Percentiles rank a stretch among this genome's conserved stretches.
Conservation (phyloP, 2,329 filamentous ascomycete species). For the Aspergillus nomiae region DNA sequence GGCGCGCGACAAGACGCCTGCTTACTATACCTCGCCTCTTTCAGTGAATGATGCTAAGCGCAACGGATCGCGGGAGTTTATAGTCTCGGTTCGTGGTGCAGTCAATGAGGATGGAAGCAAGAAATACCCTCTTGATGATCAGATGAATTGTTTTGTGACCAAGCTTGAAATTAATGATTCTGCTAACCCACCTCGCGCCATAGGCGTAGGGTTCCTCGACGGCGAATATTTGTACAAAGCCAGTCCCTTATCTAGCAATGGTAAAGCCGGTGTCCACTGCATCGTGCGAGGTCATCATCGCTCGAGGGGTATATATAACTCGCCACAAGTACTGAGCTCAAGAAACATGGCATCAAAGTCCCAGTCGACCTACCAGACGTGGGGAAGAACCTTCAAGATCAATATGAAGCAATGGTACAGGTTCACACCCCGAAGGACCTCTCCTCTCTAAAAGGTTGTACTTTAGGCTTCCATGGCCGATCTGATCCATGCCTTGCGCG, state of each 20-base stretch:
- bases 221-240: conserved; percentile 52
- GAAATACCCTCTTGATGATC: conserved; percentile 59
- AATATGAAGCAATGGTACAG: conserved; percentile 37
- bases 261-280: conserved; percentile 26
- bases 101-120: conserved; percentile 27
- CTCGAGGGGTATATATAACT: conserved; percentile 63
- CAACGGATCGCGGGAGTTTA: conserved; percentile 46
- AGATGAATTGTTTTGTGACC: conserved; percentile 51
- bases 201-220: conserved; percentile 53
- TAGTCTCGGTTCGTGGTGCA: conserved; percentile 28
- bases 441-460: conserved; percentile 34
- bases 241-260: conserved; percentile 38
- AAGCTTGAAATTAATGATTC: conserved; percentile 48
- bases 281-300: conserved; percentile 49
- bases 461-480: conserved; percentile 23
- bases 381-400: conserved; percentile 66
- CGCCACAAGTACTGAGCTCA: conserved; percentile 64
- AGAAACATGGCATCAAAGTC: conserved; percentile 54
- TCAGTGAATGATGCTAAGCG: conserved; percentile 37
- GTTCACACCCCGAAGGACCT: conserved; percentile 45
- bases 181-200: conserved; percentile 44
- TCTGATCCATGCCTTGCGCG: conserved; percentile 48
- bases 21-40: conserved; percentile 62
- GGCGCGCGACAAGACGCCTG: conserved; percentile 51
- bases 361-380: conserved; percentile 62